Evolutionary conservation across 2,329 filamentous ascomycete genomes (phyloP).

Genomic region (Aureobasidium sp.): DNA sequence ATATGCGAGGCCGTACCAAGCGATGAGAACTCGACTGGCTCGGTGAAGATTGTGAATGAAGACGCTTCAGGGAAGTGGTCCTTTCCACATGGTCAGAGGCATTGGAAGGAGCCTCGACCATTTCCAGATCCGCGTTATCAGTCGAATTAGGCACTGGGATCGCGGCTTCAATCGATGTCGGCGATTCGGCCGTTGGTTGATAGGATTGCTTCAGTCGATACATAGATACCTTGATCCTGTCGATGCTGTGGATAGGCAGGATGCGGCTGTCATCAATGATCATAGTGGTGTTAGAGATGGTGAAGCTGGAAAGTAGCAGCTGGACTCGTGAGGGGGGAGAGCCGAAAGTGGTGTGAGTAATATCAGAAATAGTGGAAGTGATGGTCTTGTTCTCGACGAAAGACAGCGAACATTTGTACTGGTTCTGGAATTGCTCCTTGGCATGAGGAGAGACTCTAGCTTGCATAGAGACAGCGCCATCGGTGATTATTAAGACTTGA

Average conservation of each 20-base stretch:
- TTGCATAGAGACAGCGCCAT: not conserved
- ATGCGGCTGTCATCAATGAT: not conserved
- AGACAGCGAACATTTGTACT: not conserved
- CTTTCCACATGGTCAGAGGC: too few relatives aligned
- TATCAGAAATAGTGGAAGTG: not conserved
- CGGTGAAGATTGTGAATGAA: slow-evolving; percentile 18
- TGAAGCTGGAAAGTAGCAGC: slow-evolving; percentile 1
- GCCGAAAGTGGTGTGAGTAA: not conserved
- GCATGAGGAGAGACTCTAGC: not conserved
- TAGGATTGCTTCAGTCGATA: not conserved
- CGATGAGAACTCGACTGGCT: not conserved
- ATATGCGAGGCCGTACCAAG: not conserved
- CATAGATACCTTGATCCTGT: not conserved
- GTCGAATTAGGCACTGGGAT: not conserved
- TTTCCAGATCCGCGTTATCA: not conserved
- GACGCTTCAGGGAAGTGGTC: slow-evolving; percentile 11
- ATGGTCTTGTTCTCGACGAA: slow-evolving; percentile 13
- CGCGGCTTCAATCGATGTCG: not conserved
- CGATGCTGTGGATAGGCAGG: not conserved
- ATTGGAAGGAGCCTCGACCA: not conserved
- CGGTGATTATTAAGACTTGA: not conserved
- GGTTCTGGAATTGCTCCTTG: not conserved
- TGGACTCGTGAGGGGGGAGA: not conserved
- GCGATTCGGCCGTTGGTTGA: not conserved
- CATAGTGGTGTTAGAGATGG: not conserved